Evolutionary conservation across 2,329 filamentous ascomycete genomes (phyloP).

Genomic region (Didymella pomorum): DNA sequence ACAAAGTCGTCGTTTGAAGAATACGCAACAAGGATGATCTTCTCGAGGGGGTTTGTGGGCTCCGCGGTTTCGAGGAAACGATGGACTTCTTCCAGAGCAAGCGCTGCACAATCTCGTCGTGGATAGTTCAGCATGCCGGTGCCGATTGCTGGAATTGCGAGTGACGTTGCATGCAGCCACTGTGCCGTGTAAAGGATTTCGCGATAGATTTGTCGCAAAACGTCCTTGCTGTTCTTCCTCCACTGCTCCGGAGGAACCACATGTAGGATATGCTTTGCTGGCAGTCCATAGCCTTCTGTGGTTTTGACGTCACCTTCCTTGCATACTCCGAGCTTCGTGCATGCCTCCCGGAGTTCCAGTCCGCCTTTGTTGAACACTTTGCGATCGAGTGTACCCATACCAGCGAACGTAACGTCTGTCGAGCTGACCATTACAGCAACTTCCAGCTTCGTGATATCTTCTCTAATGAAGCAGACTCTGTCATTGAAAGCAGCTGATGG

Average conservation of each 20-base stretch:
- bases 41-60: slow-evolving; percentile 32
- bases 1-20: slow-evolving; percentile 41
- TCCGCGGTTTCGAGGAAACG: slow-evolving; percentile 39
- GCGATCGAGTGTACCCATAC: slow-evolving; percentile 42
- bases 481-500: slow-evolving; percentile 38
- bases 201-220: slow-evolving; percentile 41
- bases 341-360: slow-evolving; percentile 31
- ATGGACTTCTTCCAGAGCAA: slow-evolving; percentile 47
- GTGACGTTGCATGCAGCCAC: slow-evolving; percentile 36
- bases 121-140: slow-evolving; percentile 44
- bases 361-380: slow-evolving; percentile 45
- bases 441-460: slow-evolving; percentile 47
- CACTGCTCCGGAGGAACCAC: slow-evolving; percentile 39
- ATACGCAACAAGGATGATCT: slow-evolving; percentile 44
- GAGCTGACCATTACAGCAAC: slow-evolving; percentile 47
- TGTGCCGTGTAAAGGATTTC: slow-evolving; percentile 37
- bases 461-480: slow-evolving; percentile 39
- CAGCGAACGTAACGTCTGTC: slow-evolving; percentile 37
- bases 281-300: slow-evolving; percentile 39
- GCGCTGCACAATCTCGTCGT: slow-evolving; percentile 35
- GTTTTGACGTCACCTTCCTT: slow-evolving; percentile 41
- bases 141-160: slow-evolving; percentile 47
- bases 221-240: slow-evolving; percentile 31
- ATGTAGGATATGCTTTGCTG: slow-evolving; percentile 43
- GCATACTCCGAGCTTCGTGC: slow-evolving; percentile 33